These are phyloP conservation scores for Linum usitatissimum DNA, from an alignment of 345 rosid genomes.

Conservation along the genomic window DNA sequence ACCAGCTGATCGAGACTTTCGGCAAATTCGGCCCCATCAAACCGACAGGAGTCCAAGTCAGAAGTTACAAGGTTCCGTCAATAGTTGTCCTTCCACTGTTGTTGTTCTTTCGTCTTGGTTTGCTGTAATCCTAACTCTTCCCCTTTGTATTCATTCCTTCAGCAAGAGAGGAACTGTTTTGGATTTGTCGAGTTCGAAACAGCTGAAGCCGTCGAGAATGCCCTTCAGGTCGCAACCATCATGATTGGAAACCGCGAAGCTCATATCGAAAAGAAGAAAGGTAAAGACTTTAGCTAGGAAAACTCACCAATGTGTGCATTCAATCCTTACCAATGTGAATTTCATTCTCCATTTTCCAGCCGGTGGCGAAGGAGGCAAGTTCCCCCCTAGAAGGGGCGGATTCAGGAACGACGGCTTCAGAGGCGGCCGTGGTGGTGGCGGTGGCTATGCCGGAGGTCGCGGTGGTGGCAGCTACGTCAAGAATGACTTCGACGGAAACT, in stretches of 20 bases:
- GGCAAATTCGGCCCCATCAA: conserved; percentile 45
- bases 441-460: not conserved
- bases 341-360: not conserved
- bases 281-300: conserved; percentile 19
- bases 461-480: not conserved
- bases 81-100: too few species aligned
- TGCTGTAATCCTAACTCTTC: not conserved
- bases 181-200: conserved; percentile 81
- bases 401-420: conserved; percentile 1
- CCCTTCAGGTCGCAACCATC: conserved; percentile 45
- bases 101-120: not conserved
- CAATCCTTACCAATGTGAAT: not conserved
- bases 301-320: not conserved
- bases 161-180: conserved; percentile 47
- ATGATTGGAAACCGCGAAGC: conserved; percentile 50
- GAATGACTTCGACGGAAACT: not conserved
- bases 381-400: not conserved
- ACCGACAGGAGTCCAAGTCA: conserved; percentile 46
- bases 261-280: conserved; percentile 70
- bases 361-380: not conserved
- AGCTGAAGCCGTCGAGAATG: conserved; percentile 47
- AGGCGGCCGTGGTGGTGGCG: not conserved
- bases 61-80: conserved; percentile 45
- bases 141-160: not conserved
- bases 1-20: conserved; percentile 30